Conservation (phyloP, 2,329 filamentous ascomycete genomes). For the Fusarium incarnatum region DNA sequence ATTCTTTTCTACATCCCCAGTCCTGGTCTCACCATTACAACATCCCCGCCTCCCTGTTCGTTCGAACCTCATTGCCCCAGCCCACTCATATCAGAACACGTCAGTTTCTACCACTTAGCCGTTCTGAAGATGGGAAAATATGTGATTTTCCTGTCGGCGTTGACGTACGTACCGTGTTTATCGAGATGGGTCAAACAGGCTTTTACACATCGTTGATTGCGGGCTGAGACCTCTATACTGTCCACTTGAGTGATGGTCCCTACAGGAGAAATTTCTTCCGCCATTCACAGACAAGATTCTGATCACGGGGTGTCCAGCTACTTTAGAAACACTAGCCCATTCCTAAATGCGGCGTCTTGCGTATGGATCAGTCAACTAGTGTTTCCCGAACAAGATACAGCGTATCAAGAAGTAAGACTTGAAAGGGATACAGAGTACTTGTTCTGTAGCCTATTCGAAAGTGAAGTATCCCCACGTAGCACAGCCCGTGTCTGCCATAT, state of each 20-base stretch:
- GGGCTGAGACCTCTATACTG: background rate
- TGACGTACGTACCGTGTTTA: fast-evolving
- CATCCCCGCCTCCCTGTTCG: background rate
- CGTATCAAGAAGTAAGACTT: background rate
- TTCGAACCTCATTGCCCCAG: background rate
- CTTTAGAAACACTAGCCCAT: background rate
- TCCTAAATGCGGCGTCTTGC: background rate
- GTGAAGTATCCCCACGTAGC: fast-evolving
- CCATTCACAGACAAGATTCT: background rate
- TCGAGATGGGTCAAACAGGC: background rate
- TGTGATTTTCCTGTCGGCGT: fast-evolving
- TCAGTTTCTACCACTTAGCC: background rate
- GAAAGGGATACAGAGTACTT: background rate
- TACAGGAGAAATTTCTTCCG: no score
- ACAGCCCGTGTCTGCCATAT: fast-evolving
- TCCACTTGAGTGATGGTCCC: no score
- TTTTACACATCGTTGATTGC: no score
- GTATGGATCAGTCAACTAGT: background rate
- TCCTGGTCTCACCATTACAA: background rate
- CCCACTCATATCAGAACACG: fast-evolving
- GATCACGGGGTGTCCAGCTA: background rate
- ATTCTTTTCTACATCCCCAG: background rate
- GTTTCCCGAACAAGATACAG: background rate
- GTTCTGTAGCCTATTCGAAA: background rate
- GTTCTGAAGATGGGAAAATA: fast-evolving